These are phyloP conservation scores for Typha latifolia DNA, from an alignment of 176 grass and related monocot species.

Conservation along the genomic window DNA sequence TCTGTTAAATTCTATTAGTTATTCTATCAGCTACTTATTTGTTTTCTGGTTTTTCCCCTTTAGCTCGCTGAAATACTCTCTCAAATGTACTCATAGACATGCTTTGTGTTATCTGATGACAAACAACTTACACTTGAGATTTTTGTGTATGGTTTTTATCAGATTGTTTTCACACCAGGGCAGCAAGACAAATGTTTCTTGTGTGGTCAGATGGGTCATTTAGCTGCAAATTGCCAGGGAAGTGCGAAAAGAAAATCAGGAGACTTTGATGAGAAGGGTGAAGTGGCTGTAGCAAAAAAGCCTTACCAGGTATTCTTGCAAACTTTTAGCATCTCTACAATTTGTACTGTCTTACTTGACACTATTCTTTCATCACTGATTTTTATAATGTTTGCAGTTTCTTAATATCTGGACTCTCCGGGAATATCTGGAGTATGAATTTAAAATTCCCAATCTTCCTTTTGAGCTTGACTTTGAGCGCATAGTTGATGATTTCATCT, in stretches of 20 bases:
- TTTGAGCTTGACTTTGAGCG: constrained; percentile 86
- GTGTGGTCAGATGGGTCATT: constrained; percentile 94
- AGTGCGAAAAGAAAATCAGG: constrained; percentile 93
- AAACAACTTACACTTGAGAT: not conserved
- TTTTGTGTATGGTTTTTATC: constrained; percentile 21
- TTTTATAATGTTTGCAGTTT: constrained; percentile 42
- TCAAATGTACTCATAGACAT: not conserved
- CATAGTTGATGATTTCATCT: constrained; percentile 98
- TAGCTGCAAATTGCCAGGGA: constrained; percentile 89
- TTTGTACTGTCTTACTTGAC: not conserved
- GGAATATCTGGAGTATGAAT: constrained; percentile 92
- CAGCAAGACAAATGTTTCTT: constrained; percentile 98
- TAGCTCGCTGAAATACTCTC: no score
- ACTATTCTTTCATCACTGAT: not conserved
- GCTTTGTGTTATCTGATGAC: not conserved
- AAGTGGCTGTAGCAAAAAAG: constrained; percentile 60
- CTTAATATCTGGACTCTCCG: constrained; percentile 98
- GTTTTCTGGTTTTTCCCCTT: no score
- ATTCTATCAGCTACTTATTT: no score
- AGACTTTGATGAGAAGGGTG: constrained; percentile 86
- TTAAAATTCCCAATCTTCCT: constrained; percentile 78
- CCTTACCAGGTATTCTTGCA: constrained; percentile 70
- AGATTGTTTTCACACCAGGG: constrained; percentile 93
- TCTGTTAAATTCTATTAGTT: no score
- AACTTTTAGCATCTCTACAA: not conserved